A percentile compares a stretch with the other conserved stretches of the same genome.
Evolutionary conservation across 805 yeast genomes (phyloP).

Genomic region (Cyberlindnera americana): DNA sequence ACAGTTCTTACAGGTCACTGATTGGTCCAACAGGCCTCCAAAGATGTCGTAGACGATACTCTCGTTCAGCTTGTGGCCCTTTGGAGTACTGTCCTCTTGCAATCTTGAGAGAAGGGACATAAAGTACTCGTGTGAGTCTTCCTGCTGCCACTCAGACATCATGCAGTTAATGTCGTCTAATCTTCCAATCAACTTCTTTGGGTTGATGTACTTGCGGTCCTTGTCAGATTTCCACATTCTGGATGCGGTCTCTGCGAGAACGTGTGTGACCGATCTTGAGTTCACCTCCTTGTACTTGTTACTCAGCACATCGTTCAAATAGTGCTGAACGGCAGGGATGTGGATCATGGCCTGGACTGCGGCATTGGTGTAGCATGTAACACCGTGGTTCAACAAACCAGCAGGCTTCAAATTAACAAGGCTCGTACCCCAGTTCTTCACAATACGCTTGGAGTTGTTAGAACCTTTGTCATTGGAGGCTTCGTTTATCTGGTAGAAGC

Average conservation of each 20-base stretch:
- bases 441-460: conserved; percentile 51
- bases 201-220: conserved; percentile 55
- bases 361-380: conserved; percentile 94
- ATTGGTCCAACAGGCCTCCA: conserved; percentile 85
- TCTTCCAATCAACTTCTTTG: conserved; percentile 65
- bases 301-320: conserved; percentile 60
- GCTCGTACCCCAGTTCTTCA: conserved; percentile 67
- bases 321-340: conserved; percentile 86
- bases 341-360: conserved; percentile 91
- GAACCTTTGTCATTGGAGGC: conserved; percentile 59
- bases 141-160: conserved; percentile 98
- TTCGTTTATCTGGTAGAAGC: conserved; percentile 61
- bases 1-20: conserved; percentile 80
- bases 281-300: conserved; percentile 49
- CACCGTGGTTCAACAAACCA: conserved; percentile 88
- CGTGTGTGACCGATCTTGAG: conserved; percentile 58
- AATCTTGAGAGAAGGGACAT: conserved; percentile 86
- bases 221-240: conserved; percentile 55
- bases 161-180: conserved; percentile 85
- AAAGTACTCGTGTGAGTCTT: conserved; percentile 95
- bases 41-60: conserved; percentile 88
- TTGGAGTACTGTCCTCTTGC: conserved; percentile 91
- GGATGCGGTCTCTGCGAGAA: conserved; percentile 62
- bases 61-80: conserved; percentile 76
- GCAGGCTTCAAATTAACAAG: conserved; percentile 44